Base-by-base conservation (phyloP, 768 basidiomycete genomes). In the Tricholoma terreum region DNA sequence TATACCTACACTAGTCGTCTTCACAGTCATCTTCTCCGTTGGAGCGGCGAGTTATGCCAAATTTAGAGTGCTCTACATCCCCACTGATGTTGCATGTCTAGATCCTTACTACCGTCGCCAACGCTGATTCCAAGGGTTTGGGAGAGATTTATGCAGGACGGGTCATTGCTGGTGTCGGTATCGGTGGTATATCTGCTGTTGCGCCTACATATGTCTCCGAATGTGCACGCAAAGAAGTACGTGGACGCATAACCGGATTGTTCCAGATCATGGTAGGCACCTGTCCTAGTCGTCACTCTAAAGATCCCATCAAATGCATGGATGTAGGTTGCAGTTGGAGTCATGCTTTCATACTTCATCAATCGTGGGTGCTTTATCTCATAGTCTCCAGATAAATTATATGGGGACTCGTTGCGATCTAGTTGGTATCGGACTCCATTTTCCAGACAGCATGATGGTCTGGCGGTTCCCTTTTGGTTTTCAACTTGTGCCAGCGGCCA, bases 181-280 rank as follows among this genome's bases (percentile, higher is more conserved):
- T 94, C 51, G 93, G 93, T 59, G 87, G 80, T 8, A 91, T 94
- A 63, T 91, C 78, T 6, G 84, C 87, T 22, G 87, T 93, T 6
- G 84, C 91, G 1, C 94, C 92, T 4, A 85, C 91, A 0, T 96
- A 84, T 65, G 92, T 94, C 19, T 87, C 89, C 10, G 94, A 95
- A 71, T 92, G 92, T 69, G 80, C 87, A 1, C 94, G 93, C 6
- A 94, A 93, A 67, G 80, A 90, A 21, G 89, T 92, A 2, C 86
- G 93, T 58, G 92, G 92, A 4, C 80, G 90, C 40, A 89, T 94
- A 62, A 93, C 90, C 0, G 92, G 92, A 24, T 65, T 89, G 27
- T 94, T 93, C 79, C 92, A 94, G 67, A 84, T 94, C 69, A 87
- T 92, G 83, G 91, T 82, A 30, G 9, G 71, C 50, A 10, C 9